phyloP scores from a whole-genome alignment of 345 rosid species.

The Ailanthus altissimus region DNA sequence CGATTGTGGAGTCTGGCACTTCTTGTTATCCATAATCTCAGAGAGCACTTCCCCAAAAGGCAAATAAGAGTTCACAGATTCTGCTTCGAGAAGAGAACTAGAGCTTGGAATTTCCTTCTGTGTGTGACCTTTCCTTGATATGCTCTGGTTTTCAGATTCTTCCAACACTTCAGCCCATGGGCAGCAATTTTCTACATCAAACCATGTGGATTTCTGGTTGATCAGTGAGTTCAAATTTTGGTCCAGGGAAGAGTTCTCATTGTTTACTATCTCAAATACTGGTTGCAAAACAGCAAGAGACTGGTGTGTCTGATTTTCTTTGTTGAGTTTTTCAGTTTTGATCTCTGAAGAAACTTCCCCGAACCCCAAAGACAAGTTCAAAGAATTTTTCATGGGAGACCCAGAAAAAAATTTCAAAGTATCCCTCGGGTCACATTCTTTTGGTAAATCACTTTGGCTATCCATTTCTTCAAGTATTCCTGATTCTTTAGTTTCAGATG shows the following conservation, averaged over 20 bases:
- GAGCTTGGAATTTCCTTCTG: slow-evolving; percentile 21
- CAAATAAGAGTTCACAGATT: slow-evolving; percentile 40
- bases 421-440: slow-evolving; percentile 12
- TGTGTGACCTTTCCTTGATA: slow-evolving; percentile 20
- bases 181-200: neutral
- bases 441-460: slow-evolving; percentile 10
- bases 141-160: slow-evolving; percentile 20
- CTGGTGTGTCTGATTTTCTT: slow-evolving; percentile 31
- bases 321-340: slow-evolving; percentile 20
- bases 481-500: slow-evolving; percentile 10
- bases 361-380: slow-evolving; percentile 20
- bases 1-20: slow-evolving; percentile 41
- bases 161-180: slow-evolving; percentile 8
- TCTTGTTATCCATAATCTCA: slow-evolving; percentile 28
- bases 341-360: slow-evolving; percentile 17
- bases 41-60: slow-evolving; percentile 27
- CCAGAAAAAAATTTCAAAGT: neutral
- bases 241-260: slow-evolving; percentile 20
- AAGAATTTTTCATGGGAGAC: slow-evolving; percentile 17
- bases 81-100: slow-evolving; percentile 5
- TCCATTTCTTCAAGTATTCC: slow-evolving; percentile 19
- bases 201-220: slow-evolving; percentile 13
- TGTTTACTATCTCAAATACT: slow-evolving; percentile 32
- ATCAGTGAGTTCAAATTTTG: slow-evolving; percentile 3
- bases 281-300: slow-evolving; percentile 22